Percentiles rank a stretch among this genome's conserved stretches.
These are phyloP conservation scores for Termitomyces sp. DNA, from an alignment of 768 basidiomycete species.

Conservation along the genomic window DNA sequence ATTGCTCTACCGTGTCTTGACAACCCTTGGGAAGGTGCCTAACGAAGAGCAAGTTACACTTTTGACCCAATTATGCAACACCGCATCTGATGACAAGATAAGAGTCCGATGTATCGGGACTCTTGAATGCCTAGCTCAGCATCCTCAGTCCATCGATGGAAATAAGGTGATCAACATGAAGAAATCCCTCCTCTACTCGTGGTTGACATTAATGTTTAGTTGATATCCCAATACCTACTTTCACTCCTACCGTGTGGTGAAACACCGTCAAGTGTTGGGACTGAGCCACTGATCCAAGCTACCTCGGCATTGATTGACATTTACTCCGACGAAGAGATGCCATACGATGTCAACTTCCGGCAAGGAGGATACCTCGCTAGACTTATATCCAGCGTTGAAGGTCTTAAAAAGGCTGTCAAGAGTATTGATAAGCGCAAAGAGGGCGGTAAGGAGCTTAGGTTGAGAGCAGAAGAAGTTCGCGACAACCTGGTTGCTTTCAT, in stretches of 20 bases:
- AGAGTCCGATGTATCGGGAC: constrained; percentile 80
- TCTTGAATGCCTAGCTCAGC: constrained; percentile 79
- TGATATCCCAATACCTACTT: constrained; percentile 62
- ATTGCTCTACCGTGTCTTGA: neutral
- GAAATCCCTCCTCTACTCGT: neutral
- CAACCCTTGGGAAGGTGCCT: constrained; percentile 35
- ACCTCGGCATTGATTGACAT: constrained; percentile 86
- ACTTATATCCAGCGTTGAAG: constrained; percentile 55
- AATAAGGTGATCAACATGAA: constrained; percentile 44
- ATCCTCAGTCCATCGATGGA: constrained; percentile 52
- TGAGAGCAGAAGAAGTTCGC: constrained; percentile 69
- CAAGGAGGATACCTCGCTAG: constrained; percentile 49
- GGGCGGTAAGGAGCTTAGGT: constrained; percentile 56
- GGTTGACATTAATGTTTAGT: constrained; percentile 25
- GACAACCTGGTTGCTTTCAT: constrained; percentile 76
- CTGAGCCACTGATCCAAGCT: constrained; percentile 72
- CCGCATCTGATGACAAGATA: constrained; percentile 45
- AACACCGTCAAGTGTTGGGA: constrained; percentile 35
- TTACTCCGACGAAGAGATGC: constrained; percentile 79
- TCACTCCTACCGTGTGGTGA: constrained; percentile 46
- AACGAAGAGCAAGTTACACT: constrained; percentile 54
- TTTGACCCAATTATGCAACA: constrained; percentile 60
- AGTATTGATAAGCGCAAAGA: constrained; percentile 63
- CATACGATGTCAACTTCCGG: constrained; percentile 80
- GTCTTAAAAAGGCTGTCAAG: constrained; percentile 54